phyloP scores from a whole-genome alignment of 345 rosid genomes.

The Eutrema yunnanense region DNA sequence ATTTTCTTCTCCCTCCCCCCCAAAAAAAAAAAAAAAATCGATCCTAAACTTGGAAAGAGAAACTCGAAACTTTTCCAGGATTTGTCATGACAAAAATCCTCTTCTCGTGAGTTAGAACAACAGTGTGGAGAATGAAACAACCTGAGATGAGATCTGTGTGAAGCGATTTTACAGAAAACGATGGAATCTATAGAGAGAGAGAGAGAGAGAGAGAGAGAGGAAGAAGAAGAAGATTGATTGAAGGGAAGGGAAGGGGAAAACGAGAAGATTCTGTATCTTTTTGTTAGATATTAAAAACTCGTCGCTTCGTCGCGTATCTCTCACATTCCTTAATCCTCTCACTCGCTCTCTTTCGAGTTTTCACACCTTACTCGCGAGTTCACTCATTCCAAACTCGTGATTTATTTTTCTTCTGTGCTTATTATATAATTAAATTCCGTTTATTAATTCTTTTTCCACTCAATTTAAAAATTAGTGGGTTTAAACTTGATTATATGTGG shows the following conservation, averaged over 20 bases:
- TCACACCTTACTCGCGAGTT: slow-evolving; percentile 10
- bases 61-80: not conserved
- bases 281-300: slow-evolving; percentile 4
- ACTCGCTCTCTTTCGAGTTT: not conserved
- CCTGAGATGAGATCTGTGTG: slow-evolving; percentile 23
- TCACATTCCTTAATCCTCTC: slow-evolving; percentile 25
- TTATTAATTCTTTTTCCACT: not conserved
- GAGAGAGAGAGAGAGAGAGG: not conserved
- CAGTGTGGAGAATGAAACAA: not conserved
- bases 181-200: not conserved
- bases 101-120: not conserved
- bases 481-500: not conserved
- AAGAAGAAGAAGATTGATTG: slow-evolving; percentile 15
- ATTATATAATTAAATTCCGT: not conserved
- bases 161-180: not conserved
- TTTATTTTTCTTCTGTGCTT: not conserved
- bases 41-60: not conserved
- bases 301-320: slow-evolving; percentile 66
- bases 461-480: not conserved
- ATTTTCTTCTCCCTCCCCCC: not conserved
- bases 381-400: slow-evolving; percentile 22
- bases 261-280: slow-evolving; percentile 35
- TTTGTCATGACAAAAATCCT: not conserved
- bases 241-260: slow-evolving; percentile 14
- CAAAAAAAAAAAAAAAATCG: not conserved